Conservation (phyloP, 257 asterid species). For the Solanum piurae region DNA sequence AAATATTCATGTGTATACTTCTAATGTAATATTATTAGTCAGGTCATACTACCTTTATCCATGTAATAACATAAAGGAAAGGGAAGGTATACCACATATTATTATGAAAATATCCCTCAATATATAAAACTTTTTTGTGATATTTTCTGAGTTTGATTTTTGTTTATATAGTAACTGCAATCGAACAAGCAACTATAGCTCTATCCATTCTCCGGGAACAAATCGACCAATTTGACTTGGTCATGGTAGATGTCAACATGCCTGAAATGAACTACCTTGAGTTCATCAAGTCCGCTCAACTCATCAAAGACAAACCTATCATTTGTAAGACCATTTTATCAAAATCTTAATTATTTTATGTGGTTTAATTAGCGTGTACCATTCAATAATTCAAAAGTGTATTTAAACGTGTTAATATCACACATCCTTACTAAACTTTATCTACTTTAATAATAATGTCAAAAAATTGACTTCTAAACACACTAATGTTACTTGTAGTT, state of each 20-base stretch:
- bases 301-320: slow-evolving; percentile 2
- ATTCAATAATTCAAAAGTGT: background rate
- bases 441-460: background rate
- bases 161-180: slow-evolving; percentile 12
- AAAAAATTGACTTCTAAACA: background rate
- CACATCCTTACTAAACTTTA: background rate
- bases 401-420: background rate
- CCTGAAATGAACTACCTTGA: slow-evolving; percentile 17
- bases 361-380: background rate
- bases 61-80: background rate
- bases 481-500: background rate
- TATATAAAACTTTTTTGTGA: background rate
- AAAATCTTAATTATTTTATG: background rate
- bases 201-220: slow-evolving; percentile 19
- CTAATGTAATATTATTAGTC: background rate
- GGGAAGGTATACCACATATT: background rate
- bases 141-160: background rate
- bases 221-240: slow-evolving; percentile 16
- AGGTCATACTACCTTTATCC: background rate
- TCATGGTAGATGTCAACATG: slow-evolving; percentile 29
- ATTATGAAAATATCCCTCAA: background rate
- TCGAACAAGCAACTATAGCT: slow-evolving; percentile 20
- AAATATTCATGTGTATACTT: background rate
- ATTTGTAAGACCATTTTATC: slow-evolving; percentile 14
- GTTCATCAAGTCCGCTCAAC: slow-evolving; percentile 12